These are phyloP conservation scores for Ustilago esculenta DNA, from an alignment of 1,284 basidiomycete genomes.

Conservation along the genomic window DNA sequence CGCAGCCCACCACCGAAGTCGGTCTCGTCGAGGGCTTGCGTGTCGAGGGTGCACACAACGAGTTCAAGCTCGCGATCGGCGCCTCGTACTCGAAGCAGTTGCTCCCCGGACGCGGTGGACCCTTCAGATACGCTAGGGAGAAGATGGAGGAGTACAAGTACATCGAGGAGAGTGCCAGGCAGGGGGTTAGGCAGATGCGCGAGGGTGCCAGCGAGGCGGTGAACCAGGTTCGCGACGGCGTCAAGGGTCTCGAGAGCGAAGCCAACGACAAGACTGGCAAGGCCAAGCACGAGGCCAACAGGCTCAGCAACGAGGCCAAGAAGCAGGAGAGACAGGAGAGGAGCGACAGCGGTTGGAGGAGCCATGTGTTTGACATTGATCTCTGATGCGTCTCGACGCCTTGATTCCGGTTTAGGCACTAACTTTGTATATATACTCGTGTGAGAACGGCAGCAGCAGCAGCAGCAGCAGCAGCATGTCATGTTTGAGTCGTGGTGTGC, in stretches of 20 bases:
- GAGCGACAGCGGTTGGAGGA: conserved; percentile 68
- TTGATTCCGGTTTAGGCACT: too few species aligned
- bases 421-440: too few species aligned
- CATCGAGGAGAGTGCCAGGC: conserved; percentile 38
- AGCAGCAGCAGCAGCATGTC: too few species aligned
- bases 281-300: conserved; percentile 59
- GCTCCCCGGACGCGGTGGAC: conserved; percentile 66
- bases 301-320: conserved; percentile 53
- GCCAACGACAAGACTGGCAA: conserved; percentile 45
- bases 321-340: conserved; percentile 66
- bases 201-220: conserved; percentile 8
- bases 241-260: conserved; percentile 42
- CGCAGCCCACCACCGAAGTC: conserved; percentile 58
- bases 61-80: conserved; percentile 70
- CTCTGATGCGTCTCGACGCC: too few species aligned
- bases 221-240: conserved; percentile 23
- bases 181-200: conserved; percentile 24
- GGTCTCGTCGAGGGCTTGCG: conserved; percentile 39
- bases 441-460: too few species aligned
- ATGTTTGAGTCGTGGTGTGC: too few species aligned
- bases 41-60: conserved; percentile 67
- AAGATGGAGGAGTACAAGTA: conserved; percentile 66
- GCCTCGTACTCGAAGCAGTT: conserved; percentile 68
- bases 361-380: conserved; percentile 66
- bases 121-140: conserved; percentile 63